Conservation (phyloP, 1,284 basidiomycete species). For the Ganoderma boninense region DNA sequence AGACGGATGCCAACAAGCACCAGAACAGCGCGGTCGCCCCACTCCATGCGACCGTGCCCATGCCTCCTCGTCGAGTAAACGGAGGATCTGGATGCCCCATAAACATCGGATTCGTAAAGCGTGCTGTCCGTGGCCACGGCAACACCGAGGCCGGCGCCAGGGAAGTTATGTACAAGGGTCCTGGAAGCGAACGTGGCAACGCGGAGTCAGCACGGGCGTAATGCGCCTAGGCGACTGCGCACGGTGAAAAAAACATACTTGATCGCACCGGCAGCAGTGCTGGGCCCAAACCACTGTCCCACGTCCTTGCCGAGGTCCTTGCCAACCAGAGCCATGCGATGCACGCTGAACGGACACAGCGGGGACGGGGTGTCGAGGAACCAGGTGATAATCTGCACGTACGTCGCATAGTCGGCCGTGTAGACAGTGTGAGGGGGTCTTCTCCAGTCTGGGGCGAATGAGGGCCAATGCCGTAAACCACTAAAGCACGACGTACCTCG, state of each 20-base stretch:
- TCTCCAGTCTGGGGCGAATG: conserved; percentile 74
- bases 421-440: conserved; percentile 67
- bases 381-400: conserved; percentile 92
- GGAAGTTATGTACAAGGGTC: conserved; percentile 82
- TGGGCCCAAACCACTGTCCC: conserved; percentile 98
- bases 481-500: conserved; percentile 66
- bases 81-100: conserved; percentile 73
- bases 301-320: conserved; percentile 96
- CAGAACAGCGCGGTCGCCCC: conserved; percentile 89
- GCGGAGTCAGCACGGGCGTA: conserved; percentile 11
- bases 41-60: conserved; percentile 48
- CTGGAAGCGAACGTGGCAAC: conserved; percentile 45
- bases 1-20: conserved; percentile 89
- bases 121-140: conserved; percentile 82
- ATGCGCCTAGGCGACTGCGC: not conserved
- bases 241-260: conserved; percentile 61
- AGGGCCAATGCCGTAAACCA: not conserved
- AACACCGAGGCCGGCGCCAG: conserved; percentile 84
- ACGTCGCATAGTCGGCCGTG: conserved; percentile 72
- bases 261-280: conserved; percentile 95
- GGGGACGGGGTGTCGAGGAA: conserved; percentile 93
- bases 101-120: conserved; percentile 89
- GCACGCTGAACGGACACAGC: conserved; percentile 93
- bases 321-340: conserved; percentile 94
- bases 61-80: conserved; percentile 45